These are phyloP conservation scores for Moricandia arvensis DNA, from an alignment of 345 rosid species.

Conservation along the genomic window DNA sequence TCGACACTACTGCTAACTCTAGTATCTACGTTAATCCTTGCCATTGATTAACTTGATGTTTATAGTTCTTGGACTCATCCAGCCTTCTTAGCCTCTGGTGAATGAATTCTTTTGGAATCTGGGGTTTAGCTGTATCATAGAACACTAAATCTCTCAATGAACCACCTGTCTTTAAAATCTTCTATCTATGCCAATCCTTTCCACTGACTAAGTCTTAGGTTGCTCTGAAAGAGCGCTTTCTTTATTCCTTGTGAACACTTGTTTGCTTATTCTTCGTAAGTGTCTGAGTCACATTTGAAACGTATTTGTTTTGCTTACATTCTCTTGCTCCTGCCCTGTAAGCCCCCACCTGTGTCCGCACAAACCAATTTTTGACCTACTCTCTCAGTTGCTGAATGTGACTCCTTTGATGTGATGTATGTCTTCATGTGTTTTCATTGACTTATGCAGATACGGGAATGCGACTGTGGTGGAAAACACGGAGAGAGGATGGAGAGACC, in stretches of 20 bases:
- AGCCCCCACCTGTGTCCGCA: background rate
- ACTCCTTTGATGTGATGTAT: background rate
- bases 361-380: background rate
- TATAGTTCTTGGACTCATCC: background rate
- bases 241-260: background rate
- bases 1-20: background rate
- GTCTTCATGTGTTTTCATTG: background rate
- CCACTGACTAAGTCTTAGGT: background rate
- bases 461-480: slow-evolving; percentile 94
- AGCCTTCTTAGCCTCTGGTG: background rate
- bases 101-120: background rate
- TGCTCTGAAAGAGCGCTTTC: background rate
- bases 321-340: background rate
- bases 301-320: background rate
- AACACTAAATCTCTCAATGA: background rate
- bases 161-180: background rate
- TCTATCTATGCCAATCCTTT: background rate
- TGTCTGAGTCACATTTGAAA: background rate
- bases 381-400: background rate
- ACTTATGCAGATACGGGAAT: slow-evolving; percentile 79
- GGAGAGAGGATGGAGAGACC: slow-evolving; percentile 95
- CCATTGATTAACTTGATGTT: background rate
- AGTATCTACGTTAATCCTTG: background rate
- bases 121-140: background rate
- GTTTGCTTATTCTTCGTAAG: background rate